Base-by-base conservation (phyloP, 2,329 filamentous ascomycete species). In the Fusarium lateritium region DNA sequence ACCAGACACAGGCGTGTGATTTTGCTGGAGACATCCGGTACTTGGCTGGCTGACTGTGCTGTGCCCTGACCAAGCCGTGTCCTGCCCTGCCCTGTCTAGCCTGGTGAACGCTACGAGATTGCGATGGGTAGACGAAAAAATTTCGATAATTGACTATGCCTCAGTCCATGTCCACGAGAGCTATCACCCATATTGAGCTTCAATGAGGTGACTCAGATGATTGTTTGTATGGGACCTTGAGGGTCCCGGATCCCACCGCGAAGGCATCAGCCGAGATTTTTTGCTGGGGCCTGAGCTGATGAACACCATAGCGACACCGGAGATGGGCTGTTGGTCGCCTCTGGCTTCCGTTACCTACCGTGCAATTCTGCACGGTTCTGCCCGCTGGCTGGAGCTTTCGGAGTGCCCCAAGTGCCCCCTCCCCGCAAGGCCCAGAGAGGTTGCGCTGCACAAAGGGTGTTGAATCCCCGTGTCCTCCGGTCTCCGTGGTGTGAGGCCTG, bases 221-320 rank as follows among this genome's bases (percentile, higher is more conserved):
- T 28, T 54, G 60, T 53, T 67, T 46, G 62, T 22, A 51, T 54
- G 60, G 62, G 61, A 66, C 44, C 40, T 52, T 67, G 71, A 74
- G 73, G 71, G 63, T 65, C 71, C 73, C 71, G 73, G 71, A 67
- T 74, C 55, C 65, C 72, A 73, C 73, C 73, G 67, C 53, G 52
- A 71, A 62, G 64, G 64, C 73, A 75, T 75, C 73, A 74, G 67
- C 73, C 73, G 73, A 75, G 73, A 75, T 73, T 75, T 62, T 62
- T 64, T 36, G 52, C 62, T 70, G 62, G 66, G 63, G 70, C 64
- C 73, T 75, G 73, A 67, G 67, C 73, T 73, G 72, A 74, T 74
- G 63, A 71, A 64, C 69, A 73, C 70, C 65, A 67, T 64, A 75
- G 73, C 73, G 72, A 74, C 71, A 71, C 72, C 73, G 73, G 71